A percentile compares a stretch with the other conserved stretches of the same genome.
Evolutionary conservation across 192 early-diverging fungal genomes (phyloP).

Genomic region (Linnemannia hyalina): DNA sequence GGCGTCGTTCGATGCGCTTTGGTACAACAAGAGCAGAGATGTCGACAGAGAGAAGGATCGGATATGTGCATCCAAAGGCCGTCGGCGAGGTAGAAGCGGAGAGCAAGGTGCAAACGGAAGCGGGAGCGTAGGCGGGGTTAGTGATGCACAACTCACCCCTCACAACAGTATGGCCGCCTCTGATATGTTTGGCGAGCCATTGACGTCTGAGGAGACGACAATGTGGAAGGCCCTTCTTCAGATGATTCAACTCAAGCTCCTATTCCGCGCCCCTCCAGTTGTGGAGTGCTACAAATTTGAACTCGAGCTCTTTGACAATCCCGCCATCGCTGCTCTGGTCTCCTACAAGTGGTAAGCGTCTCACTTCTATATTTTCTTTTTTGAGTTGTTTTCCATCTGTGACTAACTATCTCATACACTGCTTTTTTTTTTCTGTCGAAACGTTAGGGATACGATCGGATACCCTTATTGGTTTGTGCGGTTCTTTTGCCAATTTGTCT

Average conservation of each 20-base stretch:
- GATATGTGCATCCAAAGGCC: background rate
- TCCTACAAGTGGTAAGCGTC: constrained; percentile 31
- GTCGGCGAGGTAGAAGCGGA: background rate
- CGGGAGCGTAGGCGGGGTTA: background rate
- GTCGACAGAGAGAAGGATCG: background rate
- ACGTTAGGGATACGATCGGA: constrained; percentile 23
- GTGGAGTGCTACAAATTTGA: constrained; percentile 7
- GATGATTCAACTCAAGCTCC: background rate
- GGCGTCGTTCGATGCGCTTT: constrained; percentile 26
- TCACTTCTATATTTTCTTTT: background rate
- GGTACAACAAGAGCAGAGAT: background rate
- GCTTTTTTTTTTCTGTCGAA: background rate
- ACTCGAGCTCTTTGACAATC: constrained; percentile 27
- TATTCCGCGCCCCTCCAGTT: background rate
- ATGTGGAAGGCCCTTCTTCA: constrained; percentile 10
- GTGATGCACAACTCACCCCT: background rate
- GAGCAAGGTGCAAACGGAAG: background rate
- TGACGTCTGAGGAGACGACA: background rate
- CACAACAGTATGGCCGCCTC: background rate
- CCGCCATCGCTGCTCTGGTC: constrained; percentile 19
- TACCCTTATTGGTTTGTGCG: constrained; percentile 7
- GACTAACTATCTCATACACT: background rate
- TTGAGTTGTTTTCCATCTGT: background rate
- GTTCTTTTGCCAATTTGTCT: constrained; percentile 14
- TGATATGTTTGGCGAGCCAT: background rate